Conservation (phyloP, 176 grass and related monocot genomes). For the Zea mays region Zm-B73-REFERENCE-NAM-5.0 NC_050098.1:210632501-210633000, state of each 20-base stretch:
- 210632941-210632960: not conserved
- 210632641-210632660: slow-evolving; percentile 15
- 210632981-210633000: not conserved
- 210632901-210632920: not conserved
- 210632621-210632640: not conserved
- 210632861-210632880: too few species aligned
- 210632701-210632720: too few species aligned
- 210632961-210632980: slow-evolving; percentile 25
- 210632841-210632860: too few species aligned
- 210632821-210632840: not conserved
- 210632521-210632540: slow-evolving; percentile 36
- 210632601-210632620: not conserved
- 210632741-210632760: not conserved
- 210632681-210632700: not conserved
- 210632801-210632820: not conserved
- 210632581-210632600: not conserved
- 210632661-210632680: slow-evolving; percentile 35
- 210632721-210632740: too few species aligned
- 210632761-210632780: not conserved
- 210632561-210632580: slow-evolving; percentile 34
- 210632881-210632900: too few species aligned
- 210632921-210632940: slow-evolving; percentile 22
- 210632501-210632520: slow-evolving; percentile 49
- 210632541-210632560: slow-evolving; percentile 21
- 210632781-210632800: not conserved